Evolutionary conservation across 2,329 filamentous ascomycete species (phyloP).

Genomic region (Stagonosporopsis cucurbitacearum): DNA sequence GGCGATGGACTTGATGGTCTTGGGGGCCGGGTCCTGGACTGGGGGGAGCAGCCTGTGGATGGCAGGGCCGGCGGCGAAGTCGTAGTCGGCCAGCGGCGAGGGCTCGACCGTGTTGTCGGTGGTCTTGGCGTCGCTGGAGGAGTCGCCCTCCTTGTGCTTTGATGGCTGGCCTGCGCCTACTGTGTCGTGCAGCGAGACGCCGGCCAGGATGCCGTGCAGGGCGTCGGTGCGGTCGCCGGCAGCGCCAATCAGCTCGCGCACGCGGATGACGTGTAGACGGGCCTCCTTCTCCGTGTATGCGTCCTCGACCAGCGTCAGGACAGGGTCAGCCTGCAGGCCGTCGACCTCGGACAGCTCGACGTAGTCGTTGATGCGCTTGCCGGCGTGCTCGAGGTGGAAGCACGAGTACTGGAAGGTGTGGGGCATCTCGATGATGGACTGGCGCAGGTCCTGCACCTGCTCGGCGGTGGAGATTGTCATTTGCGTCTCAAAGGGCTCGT

Average conservation of each 20-base stretch:
- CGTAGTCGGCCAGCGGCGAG: constrained; percentile 68
- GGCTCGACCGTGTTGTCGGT: constrained; percentile 41
- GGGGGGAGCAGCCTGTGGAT: constrained; percentile 75
- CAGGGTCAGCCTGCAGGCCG: constrained; percentile 76
- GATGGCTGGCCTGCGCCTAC: constrained; percentile 59
- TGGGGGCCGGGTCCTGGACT: constrained; percentile 72
- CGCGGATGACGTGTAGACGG: constrained; percentile 88
- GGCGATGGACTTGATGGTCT: constrained; percentile 87
- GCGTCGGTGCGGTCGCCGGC: constrained; percentile 87
- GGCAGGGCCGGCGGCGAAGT: constrained; percentile 73
- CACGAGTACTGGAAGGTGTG: constrained; percentile 96
- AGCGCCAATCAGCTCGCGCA: constrained; percentile 91
- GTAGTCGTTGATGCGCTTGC: constrained; percentile 92
- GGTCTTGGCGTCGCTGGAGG: no score
- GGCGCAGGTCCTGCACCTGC: constrained; percentile 95
- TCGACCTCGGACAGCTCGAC: constrained; percentile 88
- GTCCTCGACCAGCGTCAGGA: constrained; percentile 85
- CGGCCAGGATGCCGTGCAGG: constrained; percentile 83
- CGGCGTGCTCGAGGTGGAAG: constrained; percentile 94
- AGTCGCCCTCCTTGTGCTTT: constrained; percentile 26
- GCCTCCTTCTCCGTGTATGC: constrained; percentile 99
- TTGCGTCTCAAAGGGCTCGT: constrained; percentile 78
- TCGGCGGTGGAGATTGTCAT: constrained; percentile 93
- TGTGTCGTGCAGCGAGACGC: constrained; percentile 84
- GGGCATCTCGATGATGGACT: constrained; percentile 93